Evolutionary conservation across 345 rosid species (phyloP).

Genomic region (Eucalyptus decipiens): DNA sequence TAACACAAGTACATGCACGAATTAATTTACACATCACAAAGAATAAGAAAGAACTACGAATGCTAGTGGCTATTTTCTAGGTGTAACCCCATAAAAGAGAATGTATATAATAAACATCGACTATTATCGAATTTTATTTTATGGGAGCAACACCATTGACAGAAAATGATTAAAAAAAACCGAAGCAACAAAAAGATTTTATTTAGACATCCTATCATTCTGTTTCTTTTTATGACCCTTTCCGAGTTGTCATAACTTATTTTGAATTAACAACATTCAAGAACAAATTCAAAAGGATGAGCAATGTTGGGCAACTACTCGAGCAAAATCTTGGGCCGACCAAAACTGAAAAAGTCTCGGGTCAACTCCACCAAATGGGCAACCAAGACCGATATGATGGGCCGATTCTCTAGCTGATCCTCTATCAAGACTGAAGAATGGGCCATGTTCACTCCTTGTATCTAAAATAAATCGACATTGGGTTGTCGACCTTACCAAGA

Average conservation of each 20-base stretch:
- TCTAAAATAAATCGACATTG: background rate
- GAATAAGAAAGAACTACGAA: too few species aligned
- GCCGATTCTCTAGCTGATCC: background rate
- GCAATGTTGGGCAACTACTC: background rate
- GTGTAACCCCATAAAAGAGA: too few species aligned
- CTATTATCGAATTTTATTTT: background rate
- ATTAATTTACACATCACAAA: too few species aligned
- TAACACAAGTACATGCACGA: too few species aligned
- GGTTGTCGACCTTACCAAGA: background rate
- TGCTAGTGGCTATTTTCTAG: too few species aligned
- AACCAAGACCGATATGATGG: background rate
- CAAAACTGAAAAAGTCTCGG: background rate
- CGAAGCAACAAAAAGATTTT: background rate
- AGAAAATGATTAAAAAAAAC: background rate
- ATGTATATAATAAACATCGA: too few species aligned
- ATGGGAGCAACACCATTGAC: background rate
- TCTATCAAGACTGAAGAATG: background rate
- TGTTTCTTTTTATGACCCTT: background rate
- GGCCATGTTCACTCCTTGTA: background rate
- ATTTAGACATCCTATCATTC: background rate
- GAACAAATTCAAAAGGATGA: background rate
- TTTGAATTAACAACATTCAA: background rate
- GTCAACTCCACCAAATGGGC: background rate
- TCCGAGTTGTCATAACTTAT: background rate
- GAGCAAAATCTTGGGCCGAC: background rate